A percentile compares a stretch with the other conserved stretches of the same genome.
These are phyloP conservation scores for Penicillium sp. DNA, from an alignment of 2,329 filamentous ascomycete genomes.

Conservation along the genomic window DNA sequence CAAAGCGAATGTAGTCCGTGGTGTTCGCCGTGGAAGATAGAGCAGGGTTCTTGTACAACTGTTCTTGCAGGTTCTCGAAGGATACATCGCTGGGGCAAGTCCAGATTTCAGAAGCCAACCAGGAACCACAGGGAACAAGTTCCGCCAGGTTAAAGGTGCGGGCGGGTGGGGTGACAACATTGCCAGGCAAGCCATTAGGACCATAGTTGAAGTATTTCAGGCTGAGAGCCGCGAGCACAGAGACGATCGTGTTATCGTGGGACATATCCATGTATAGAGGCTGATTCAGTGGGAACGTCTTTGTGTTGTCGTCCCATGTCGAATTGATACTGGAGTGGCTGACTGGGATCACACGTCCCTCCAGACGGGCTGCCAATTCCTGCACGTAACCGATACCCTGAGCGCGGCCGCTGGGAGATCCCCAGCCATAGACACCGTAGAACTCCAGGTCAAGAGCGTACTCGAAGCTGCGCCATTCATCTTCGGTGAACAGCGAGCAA, in stretches of 20 bases:
- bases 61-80: slow-evolving; percentile 32
- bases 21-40: slow-evolving; percentile 37
- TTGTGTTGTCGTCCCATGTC: slow-evolving; percentile 48
- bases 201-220: slow-evolving; percentile 53
- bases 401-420: slow-evolving; percentile 53
- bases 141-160: slow-evolving; percentile 53
- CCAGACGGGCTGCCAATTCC: slow-evolving; percentile 53
- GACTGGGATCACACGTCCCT: slow-evolving; percentile 48
- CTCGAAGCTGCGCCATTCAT: slow-evolving; percentile 59
- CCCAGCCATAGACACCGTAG: slow-evolving; percentile 48
- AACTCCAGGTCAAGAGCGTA: slow-evolving; percentile 55
- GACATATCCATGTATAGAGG: slow-evolving; percentile 56
- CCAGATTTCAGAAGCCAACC: slow-evolving; percentile 58
- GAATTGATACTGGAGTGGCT: slow-evolving; percentile 56
- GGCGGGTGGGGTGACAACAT: slow-evolving; percentile 42
- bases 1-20: slow-evolving; percentile 31
- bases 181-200: slow-evolving; percentile 25
- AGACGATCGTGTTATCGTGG: slow-evolving; percentile 56
- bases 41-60: slow-evolving; percentile 28
- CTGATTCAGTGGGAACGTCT: slow-evolving; percentile 50
- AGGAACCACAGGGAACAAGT: slow-evolving; percentile 58
- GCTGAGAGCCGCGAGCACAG: slow-evolving; percentile 53
- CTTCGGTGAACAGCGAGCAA: slow-evolving; percentile 55
- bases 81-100: slow-evolving; percentile 42
- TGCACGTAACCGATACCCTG: slow-evolving; percentile 57